A percentile compares a stretch with the other conserved stretches of the same genome.
Conservation (phyloP, 2,329 filamentous ascomycete genomes). For the Neurospora sp. region DNA sequence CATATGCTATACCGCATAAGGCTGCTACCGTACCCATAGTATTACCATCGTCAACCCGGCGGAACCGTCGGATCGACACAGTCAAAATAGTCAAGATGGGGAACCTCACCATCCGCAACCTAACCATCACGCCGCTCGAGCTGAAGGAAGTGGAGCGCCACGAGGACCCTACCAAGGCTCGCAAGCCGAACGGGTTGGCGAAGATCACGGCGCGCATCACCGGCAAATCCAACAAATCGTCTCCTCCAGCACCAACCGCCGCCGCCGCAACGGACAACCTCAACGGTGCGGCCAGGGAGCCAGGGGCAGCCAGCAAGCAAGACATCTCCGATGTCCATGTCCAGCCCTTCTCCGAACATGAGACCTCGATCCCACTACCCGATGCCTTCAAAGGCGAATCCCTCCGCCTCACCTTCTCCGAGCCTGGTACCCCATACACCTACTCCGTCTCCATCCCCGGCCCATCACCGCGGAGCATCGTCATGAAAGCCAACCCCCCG, state of each 20-base stretch:
- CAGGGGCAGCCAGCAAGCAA: constrained; percentile 30
- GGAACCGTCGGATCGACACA: not conserved
- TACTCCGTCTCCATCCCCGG: constrained; percentile 69
- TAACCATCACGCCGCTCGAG: constrained; percentile 63
- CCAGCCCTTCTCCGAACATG: constrained; percentile 56
- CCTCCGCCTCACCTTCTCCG: constrained; percentile 64
- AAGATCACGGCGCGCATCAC: constrained; percentile 29
- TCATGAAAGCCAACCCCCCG: constrained; percentile 34
- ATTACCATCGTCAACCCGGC: not conserved
- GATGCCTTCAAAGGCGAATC: constrained; percentile 46
- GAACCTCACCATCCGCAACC: constrained; percentile 67
- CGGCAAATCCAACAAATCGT: constrained; percentile 30
- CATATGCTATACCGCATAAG: not conserved
- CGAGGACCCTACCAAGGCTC: constrained; percentile 36
- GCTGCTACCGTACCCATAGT: not conserved
- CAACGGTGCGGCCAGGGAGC: constrained; percentile 9
- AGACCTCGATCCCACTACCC: constrained; percentile 51
- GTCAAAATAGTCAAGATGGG: constrained; percentile 27
- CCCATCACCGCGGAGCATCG: constrained; percentile 45
- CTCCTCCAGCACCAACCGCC: constrained; percentile 7
- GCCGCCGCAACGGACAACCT: constrained; percentile 10
- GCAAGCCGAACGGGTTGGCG: constrained; percentile 28
- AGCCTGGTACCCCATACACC: constrained; percentile 37
- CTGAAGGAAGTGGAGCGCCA: constrained; percentile 67
- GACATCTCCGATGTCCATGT: constrained; percentile 51